A percentile compares a stretch with the other conserved stretches of the same genome.
These are phyloP conservation scores for Didymella sp. DNA, from an alignment of 2,329 filamentous ascomycete genomes.

Conservation along the genomic window DNA sequence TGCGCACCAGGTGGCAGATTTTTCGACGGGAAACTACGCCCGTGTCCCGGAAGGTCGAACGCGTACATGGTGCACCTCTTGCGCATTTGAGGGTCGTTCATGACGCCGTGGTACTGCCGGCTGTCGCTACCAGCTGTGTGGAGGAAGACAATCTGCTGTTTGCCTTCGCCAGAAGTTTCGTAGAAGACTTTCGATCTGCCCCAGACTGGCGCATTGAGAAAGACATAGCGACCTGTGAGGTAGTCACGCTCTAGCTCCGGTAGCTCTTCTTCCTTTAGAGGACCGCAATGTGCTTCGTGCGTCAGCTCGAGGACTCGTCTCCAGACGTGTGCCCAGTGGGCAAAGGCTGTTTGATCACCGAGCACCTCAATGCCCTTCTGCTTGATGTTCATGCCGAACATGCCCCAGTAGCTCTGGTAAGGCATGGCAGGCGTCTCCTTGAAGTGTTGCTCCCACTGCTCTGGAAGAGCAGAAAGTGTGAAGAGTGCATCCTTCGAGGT, in stretches of 20 bases:
- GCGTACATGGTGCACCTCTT: slow-evolving; percentile 59
- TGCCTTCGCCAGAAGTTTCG: slow-evolving; percentile 56
- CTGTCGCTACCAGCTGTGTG: slow-evolving; percentile 58
- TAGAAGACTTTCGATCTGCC: slow-evolving; percentile 60
- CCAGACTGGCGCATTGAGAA: slow-evolving; percentile 56
- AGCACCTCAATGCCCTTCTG: slow-evolving; percentile 57
- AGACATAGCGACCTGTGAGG: slow-evolving; percentile 58
- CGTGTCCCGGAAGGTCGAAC: slow-evolving; percentile 60
- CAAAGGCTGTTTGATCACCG: slow-evolving; percentile 56
- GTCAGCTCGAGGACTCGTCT: slow-evolving; percentile 57
- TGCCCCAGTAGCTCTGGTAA: slow-evolving; percentile 57
- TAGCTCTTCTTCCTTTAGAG: slow-evolving; percentile 52
- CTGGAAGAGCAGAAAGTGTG: slow-evolving; percentile 51
- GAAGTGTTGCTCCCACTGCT: slow-evolving; percentile 58
- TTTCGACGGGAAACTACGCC: slow-evolving; percentile 56
- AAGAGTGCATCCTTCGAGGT: slow-evolving; percentile 47
- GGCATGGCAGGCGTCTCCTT: slow-evolving; percentile 53
- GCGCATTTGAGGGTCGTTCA: slow-evolving; percentile 58
- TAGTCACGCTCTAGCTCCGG: slow-evolving; percentile 50
- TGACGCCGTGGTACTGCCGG: slow-evolving; percentile 60
- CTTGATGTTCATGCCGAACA: slow-evolving; percentile 58
- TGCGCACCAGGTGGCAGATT: slow-evolving; percentile 54
- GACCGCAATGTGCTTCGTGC: slow-evolving; percentile 57
- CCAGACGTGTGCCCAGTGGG: slow-evolving; percentile 57
- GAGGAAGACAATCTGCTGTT: slow-evolving; percentile 55